Evolutionary conservation across 140 eudicot genomes (phyloP), one percentile per base, ranked within the genome.

Genomic region (Cichorium intybus): DNA sequence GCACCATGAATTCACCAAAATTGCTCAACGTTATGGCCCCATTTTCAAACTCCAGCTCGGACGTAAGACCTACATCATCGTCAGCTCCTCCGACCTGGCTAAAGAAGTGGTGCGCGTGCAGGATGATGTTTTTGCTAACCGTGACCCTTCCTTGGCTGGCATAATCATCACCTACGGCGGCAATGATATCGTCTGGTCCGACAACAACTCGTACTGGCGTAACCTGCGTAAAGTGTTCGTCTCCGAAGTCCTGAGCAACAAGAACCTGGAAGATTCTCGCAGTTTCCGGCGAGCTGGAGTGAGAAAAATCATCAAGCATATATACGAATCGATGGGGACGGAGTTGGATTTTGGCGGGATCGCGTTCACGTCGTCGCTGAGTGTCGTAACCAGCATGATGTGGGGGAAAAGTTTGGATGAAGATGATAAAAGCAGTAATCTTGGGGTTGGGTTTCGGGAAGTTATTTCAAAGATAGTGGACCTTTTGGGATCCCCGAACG

Each of bases 371-470:
- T 28, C 70, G 6, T 60, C 67, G 16, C 50, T 72, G 1, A 72
- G 51, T 33, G 66, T 72, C 21, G 27, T 72, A 7, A 72, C 77
- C 31, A 72, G 71, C 71, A 62, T 72, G 77, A 2, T 63, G 34
- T 72, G 77, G 77, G 77, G 77, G 39, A 57, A 31, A 17, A 62
- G 77, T 10, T 28, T 77, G 8, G 68, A 70, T 23, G 41, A 37
- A 23, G 79, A 54, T 2, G 67, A 71, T 24, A 68, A 33, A 43
- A 66, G 73, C 45, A 68, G 6, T 0, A 49, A 48, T 10, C 20
- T 39, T 8, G 80, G 77, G 21, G 48, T 49, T 35, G 82, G 68
- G 52, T 67, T 80, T n/a, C 52, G 77, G 60, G 52, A 52, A 33
- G 76, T 66, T 58, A 67, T 71, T 26, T 34, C 47, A 7, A 77